Evolutionary conservation across 2,329 filamentous ascomycete genomes (phyloP).

Genomic region (Venturiaceae sp.): DNA sequence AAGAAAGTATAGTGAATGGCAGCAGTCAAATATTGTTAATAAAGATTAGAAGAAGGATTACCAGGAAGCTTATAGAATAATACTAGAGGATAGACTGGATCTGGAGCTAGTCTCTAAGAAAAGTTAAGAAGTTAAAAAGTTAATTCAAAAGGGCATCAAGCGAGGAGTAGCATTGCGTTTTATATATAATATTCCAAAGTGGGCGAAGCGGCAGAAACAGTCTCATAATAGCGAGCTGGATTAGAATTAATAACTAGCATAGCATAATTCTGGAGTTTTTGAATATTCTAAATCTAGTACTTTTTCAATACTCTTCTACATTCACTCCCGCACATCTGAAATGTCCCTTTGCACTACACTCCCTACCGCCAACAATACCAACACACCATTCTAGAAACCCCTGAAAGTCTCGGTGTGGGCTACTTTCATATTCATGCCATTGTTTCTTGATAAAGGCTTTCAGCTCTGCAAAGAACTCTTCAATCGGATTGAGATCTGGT

Average conservation of each 20-base stretch:
- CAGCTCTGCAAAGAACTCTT: slow-evolving; percentile 17
- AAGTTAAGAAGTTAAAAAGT: not conserved
- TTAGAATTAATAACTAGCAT: not conserved
- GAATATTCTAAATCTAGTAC: not conserved
- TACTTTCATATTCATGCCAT: slow-evolving; percentile 12
- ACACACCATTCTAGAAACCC: slow-evolving; percentile 7
- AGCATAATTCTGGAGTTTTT: not conserved
- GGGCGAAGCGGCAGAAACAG: not conserved
- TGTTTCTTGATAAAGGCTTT: slow-evolving; percentile 18
- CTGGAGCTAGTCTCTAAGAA: not conserved
- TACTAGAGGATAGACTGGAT: not conserved
- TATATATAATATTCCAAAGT: not conserved
- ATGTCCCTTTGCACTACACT: slow-evolving; percentile 9
- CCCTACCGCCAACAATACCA: slow-evolving; percentile 8
- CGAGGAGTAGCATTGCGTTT: not conserved
- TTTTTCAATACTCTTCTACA: slow-evolving; percentile 7
- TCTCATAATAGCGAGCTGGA: not conserved
- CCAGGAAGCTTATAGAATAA: not conserved
- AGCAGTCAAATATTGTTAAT: slow-evolving; percentile 3
- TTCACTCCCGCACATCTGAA: slow-evolving; percentile 8
- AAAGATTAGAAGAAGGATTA: not conserved
- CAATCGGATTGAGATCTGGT: slow-evolving; percentile 13
- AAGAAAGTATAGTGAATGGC: slow-evolving; percentile 1
- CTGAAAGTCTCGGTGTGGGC: slow-evolving; percentile 5
- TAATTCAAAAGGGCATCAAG: not conserved